Percentiles rank a stretch among this genome's conserved stretches.
phyloP scores from a whole-genome alignment of 371 early-diverging fungal genomes.

The Mucor piriformis region DNA sequence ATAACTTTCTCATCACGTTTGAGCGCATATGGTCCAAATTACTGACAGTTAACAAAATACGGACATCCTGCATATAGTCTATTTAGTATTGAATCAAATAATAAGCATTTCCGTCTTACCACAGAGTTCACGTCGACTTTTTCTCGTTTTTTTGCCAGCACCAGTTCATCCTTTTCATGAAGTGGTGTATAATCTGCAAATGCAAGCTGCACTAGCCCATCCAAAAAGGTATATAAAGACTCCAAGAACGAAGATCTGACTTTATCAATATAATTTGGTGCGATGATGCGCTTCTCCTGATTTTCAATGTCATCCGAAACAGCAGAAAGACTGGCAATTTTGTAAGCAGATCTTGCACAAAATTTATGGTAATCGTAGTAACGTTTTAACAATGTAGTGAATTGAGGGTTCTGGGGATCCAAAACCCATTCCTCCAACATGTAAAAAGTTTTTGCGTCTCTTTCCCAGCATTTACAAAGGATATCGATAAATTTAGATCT shows the following conservation, averaged over 20 bases:
- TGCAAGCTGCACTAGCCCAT: conserved; percentile 70
- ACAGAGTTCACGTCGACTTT: conserved; percentile 51
- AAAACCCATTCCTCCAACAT: conserved; percentile 87
- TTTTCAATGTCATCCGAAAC: conserved; percentile 40
- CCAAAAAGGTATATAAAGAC: conserved; percentile 68
- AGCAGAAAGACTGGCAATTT: conserved; percentile 59
- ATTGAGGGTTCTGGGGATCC: conserved; percentile 71
- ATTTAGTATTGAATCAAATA: background rate
- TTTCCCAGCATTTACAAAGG: conserved; percentile 59
- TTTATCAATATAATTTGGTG: conserved; percentile 51
- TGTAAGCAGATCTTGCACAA: conserved; percentile 65
- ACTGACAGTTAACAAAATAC: conserved; percentile 78
- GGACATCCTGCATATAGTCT: conserved; percentile 53
- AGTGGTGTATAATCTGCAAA: conserved; percentile 58
- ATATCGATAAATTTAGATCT: conserved; percentile 61
- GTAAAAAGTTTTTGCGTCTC: conserved; percentile 80
- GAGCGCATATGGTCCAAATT: conserved; percentile 75
- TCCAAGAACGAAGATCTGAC: conserved; percentile 67
- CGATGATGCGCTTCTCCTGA: conserved; percentile 24
- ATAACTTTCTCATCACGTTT: conserved; percentile 73
- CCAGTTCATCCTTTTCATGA: conserved; percentile 42
- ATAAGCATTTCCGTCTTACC: conserved; percentile 17
- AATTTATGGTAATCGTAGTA: conserved; percentile 77
- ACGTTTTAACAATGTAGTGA: conserved; percentile 64
- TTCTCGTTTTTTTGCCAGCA: conserved; percentile 39